Conservation (phyloP, 495 filamentous ascomycete species). For the Aspergillus bertholletiae region DNA sequence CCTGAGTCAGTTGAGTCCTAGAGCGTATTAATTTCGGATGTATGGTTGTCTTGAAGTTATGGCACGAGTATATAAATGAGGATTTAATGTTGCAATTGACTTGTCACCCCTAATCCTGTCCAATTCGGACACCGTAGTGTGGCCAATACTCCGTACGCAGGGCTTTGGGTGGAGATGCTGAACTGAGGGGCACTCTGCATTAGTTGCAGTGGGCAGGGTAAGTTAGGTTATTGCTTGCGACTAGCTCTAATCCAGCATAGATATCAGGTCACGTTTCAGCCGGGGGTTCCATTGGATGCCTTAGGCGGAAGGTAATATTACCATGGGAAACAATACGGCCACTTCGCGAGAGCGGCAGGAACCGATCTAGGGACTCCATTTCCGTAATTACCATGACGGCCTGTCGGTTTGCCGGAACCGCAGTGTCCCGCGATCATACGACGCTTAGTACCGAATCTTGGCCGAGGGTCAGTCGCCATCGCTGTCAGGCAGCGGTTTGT, state of each 20-base stretch:
- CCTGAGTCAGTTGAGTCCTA: background rate
- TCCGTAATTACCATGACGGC: background rate
- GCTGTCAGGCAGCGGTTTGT: background rate
- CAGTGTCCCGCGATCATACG: constrained; percentile 43
- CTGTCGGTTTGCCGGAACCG: constrained; percentile 33
- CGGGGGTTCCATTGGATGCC: background rate
- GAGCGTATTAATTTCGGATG: too few species aligned
- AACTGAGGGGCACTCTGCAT: background rate
- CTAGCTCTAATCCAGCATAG: too few species aligned
- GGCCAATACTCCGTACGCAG: background rate
- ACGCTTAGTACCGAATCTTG: constrained; percentile 19
- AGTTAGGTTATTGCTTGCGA: too few species aligned
- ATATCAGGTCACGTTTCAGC: background rate
- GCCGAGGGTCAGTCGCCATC: constrained; percentile 8
- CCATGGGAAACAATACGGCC: background rate
- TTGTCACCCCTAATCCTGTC: background rate
- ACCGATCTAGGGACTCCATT: background rate
- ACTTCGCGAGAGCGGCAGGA: background rate
- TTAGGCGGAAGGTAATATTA: background rate
- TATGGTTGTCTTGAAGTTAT: too few species aligned
- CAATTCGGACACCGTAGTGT: background rate
- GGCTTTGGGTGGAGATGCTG: background rate
- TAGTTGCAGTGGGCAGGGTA: too few species aligned
- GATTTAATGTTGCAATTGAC: background rate
- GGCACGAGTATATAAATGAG: background rate